Evolutionary conservation across 176 grass and related monocot species (phyloP), one percentile per base, ranked within the genome.

Genomic region (Lolium rigidum): DNA sequence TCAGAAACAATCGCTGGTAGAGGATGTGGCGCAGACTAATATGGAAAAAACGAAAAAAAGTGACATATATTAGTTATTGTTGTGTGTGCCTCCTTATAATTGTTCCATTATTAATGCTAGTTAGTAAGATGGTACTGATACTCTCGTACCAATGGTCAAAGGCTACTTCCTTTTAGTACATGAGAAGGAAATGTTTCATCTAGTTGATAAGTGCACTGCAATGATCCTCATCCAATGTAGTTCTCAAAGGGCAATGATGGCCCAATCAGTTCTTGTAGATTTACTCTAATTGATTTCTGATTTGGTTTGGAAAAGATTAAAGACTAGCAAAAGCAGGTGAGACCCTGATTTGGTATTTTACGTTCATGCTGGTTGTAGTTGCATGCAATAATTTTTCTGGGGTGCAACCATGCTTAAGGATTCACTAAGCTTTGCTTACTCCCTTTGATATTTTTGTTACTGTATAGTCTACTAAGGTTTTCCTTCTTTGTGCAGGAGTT

Each of bases 401-500:
- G 39, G 3, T 83, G 64, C 74, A 83, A 39, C 26, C 26, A 69
- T 81, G 44, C 15, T 76, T 28, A 67, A 50, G 58, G 58, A 65
- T 80, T 74, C 43, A 56, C 81, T 25, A 31, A 31, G 22, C 47
- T 65, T 37, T 73, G 41, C 84, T 66, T 87, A 56, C 18, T 73
- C 35, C 51, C 37, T 8, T 68, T 82, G 65, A 44, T 77, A 58
- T 81, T 82, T 83, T 41, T 76, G 16, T 69, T 60, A 37, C 46
- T 7, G 21, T 57, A 64, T 87, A 13, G 9, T 54, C 5, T 35
- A 25, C 77, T 88, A 70, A 71, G 28, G 18, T 60, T 88, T 76
- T 77, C 1, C 81, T 75, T 84, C 58, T 8, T 77, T 64, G 22
- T 74, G 70, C 81, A 85, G 89, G 60, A 83, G 9, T 84, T 55